Evolutionary conservation across 345 rosid species (phyloP), one percentile per base, ranked within the genome.

Genomic region (Ceriops tagal): DNA sequence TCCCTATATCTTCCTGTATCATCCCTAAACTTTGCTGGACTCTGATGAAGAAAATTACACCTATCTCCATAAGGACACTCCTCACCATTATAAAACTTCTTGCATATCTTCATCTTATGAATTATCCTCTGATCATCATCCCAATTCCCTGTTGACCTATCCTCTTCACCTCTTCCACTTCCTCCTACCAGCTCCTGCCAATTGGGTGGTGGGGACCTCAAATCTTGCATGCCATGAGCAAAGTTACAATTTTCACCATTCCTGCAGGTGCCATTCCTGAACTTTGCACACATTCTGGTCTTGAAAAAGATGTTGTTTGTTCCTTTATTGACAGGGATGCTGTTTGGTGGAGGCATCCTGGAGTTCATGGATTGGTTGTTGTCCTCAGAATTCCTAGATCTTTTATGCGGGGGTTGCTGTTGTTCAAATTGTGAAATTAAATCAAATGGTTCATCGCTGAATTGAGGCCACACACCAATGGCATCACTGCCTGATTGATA

Each of bases 191-290:
- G 85, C 61, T 95, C 97, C 73, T 95, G 93, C 98, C 99, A 95
- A 71, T 92, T 95, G 34, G 92, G 88, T 0, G 99, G 99, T 4
- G 99, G 93, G 63, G 86, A 98, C 71, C 96, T 86, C 80, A 92
- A 64, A 72, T 95, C 99, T 80, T 90, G 96, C 8, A 80, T 64
- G 2, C 98, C 99, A 69, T 92, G 98, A 35, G 98, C 99, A 53
- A 92, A 95, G 74, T 95, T 95, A 75, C 99, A 95, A 62, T 75
- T 82, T 68, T 95, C 98, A 53, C 98, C 97, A n/a, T 92, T 95
- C 79, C 88, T 83, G 76, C 98, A 92, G 55, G 79, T 27, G 28
- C 90, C 92, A 0, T 71, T 69, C 77, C 75, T 86, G 73, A 88
- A 95, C 35, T 90, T 92, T 0, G 91, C 96, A 70, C 98, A 92